Base-by-base conservation (phyloP, 2,329 filamentous ascomycete species). In the Fusarium devonianum region DNA sequence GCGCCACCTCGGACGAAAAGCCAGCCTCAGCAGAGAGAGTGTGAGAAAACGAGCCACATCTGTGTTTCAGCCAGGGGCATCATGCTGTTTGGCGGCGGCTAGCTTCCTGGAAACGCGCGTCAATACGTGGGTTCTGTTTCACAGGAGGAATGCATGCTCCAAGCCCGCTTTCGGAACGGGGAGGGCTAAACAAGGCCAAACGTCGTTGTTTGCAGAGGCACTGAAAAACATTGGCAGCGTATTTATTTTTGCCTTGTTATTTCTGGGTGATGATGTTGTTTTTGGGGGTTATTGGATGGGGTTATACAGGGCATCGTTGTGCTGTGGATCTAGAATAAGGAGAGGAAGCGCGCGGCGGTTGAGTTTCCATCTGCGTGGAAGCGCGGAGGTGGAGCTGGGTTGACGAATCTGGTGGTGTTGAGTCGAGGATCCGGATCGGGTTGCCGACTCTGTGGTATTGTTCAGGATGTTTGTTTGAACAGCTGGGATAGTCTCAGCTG, bases 71-170 rank as follows among this genome's bases (percentile, higher is more conserved):
- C 29, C 29, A 10, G 5, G 14, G 5, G 29, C 5, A 28, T 11
- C 25, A 12, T 17, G 19, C 38, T 1, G 53, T n/a, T n/a, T n/a
- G n/a, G n/a, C 49, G 53, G 53, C 53, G 37, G 43, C 38, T 58
- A 45, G 28, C 26, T 41, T 33, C 22, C 18, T 29, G 8, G 30
- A 32, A 51, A 58, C 55, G 55, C 55, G 55, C 55, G 55, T 59
- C 55, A 34, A 43, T 6, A 7, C 5, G 17, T 11, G 36, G 11
- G 14, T 11, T 28, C 46, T 58, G 49, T 58, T 49, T 58, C 47
- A 14, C 36, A 29, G 32, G 42, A 43, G 55, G 55, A 58, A 58
- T 58, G 55, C 13, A 58, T 58, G 55, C 13, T 39, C 26, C 23
- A 49, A 42, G 40, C 45, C 50, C 21, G 34, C 33, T 35, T 37